These are phyloP conservation scores for Coemansia javaensis DNA, from an alignment of 192 early-diverging fungal genomes.

Conservation along the genomic window DNA sequence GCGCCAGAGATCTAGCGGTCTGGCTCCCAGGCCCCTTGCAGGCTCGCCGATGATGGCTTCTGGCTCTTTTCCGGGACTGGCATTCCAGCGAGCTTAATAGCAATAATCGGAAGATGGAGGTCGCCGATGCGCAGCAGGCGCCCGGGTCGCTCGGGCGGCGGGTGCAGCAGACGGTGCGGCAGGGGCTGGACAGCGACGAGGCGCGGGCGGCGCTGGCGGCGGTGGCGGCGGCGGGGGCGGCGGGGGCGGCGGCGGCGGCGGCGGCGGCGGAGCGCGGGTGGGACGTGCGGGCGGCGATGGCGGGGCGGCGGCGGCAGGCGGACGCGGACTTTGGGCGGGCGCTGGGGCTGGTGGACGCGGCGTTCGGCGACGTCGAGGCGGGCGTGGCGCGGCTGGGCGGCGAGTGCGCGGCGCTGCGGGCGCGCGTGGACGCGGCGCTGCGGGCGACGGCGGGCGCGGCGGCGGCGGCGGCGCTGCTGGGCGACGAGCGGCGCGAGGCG, in stretches of 20 bases:
- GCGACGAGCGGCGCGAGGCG: constrained; percentile 29
- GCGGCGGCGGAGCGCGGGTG: constrained; percentile 6
- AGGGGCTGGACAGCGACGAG: constrained; percentile 18
- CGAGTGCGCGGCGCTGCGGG: constrained; percentile 15
- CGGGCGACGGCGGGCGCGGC: constrained; percentile 12
- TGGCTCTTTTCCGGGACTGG: no score
- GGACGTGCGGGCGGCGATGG: constrained; percentile 37
- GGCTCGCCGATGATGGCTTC: no score
- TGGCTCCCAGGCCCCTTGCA: no score
- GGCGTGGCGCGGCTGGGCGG: constrained; percentile 14
- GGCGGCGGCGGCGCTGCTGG: constrained; percentile 16
- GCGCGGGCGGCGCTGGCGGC: constrained; percentile 22
- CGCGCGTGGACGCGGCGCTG: constrained; percentile 16
- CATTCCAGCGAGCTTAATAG: no score
- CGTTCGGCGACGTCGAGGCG: constrained; percentile 28
- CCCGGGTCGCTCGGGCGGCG: constrained; percentile 30
- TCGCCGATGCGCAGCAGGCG: constrained; percentile 5
- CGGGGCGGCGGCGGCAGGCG: constrained; percentile 4
- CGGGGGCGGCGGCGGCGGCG: neutral
- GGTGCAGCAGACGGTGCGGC: constrained; percentile 25
- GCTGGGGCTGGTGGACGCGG: constrained; percentile 20
- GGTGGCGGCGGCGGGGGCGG: constrained; percentile 5
- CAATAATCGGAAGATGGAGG: constrained; percentile 1
- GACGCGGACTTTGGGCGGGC: constrained; percentile 27
- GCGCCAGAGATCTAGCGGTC: no score